phyloP scores from a whole-genome alignment of 78 protist species.

The slime mould (Dictyostelium discoideum) region dicty_2.7 NC_007090.3:5291501-5292000 shows the following conservation, averaged over 20 bases:
- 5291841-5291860: too few species aligned
- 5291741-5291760: neutral
- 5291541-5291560: slow-evolving; percentile 18
- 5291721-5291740: neutral
- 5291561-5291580: neutral
- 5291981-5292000: slow-evolving; percentile 50
- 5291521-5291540: slow-evolving; percentile 10
- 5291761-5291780: neutral
- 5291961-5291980: slow-evolving; percentile 53
- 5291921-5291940: slow-evolving; percentile 27
- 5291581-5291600: slow-evolving; percentile 22
- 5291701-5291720: slow-evolving; percentile 39
- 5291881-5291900: too few species aligned
- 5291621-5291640: slow-evolving; percentile 36
- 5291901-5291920: slow-evolving; percentile 25
- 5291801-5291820: neutral
- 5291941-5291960: slow-evolving; percentile 33
- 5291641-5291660: slow-evolving; percentile 73
- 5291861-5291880: too few species aligned
- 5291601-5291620: slow-evolving; percentile 13
- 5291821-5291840: too few species aligned
- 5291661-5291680: slow-evolving; percentile 39
- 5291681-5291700: slow-evolving; percentile 23
- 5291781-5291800: slow-evolving; percentile 19
- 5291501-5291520: neutral